A percentile compares a stretch with the other conserved stretches of the same genome.
Evolutionary conservation across 2,329 filamentous ascomycete species (phyloP).

Genomic region (Volutella citrinella): DNA sequence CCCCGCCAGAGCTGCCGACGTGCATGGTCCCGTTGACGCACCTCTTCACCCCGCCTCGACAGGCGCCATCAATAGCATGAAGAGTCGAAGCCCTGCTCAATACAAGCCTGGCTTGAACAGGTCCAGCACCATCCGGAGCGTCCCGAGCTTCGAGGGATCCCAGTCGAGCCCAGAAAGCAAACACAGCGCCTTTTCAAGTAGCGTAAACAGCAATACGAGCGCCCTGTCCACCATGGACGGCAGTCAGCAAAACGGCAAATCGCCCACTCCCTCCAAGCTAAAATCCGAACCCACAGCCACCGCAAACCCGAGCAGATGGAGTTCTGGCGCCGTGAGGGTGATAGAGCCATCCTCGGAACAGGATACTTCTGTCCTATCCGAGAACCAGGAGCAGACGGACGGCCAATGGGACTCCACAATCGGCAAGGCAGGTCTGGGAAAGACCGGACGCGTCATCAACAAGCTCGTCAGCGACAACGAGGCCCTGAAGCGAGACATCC

Average conservation of each 20-base stretch:
- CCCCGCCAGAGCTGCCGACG: conserved; percentile 17
- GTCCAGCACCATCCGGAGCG: conserved; percentile 51
- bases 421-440: conserved; percentile 67
- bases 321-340: conserved; percentile 27
- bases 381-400: conserved; percentile 32
- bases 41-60: conserved; percentile 38
- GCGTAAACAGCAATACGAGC: conserved; percentile 52
- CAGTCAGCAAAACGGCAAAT: conserved; percentile 30
- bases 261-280: conserved; percentile 24
- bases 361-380: conserved; percentile 25
- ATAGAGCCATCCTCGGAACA: conserved; percentile 27
- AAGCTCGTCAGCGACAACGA: conserved; percentile 79
- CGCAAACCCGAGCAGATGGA: conserved; percentile 31
- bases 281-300: conserved; percentile 35
- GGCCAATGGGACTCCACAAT: conserved; percentile 63
- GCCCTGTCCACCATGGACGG: conserved; percentile 40
- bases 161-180: conserved; percentile 45
- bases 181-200: conserved; percentile 55
- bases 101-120: conserved; percentile 32
- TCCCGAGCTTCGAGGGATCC: conserved; percentile 52
- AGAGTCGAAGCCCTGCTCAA: conserved; percentile 27
- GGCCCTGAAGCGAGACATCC: conserved; percentile 68
- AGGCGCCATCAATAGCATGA: conserved; percentile 40
- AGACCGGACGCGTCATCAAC: conserved; percentile 78
- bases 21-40: conserved; percentile 29